Percentiles rank a stretch among this genome's conserved stretches.
Conservation (phyloP, 495 filamentous ascomycete species). For the Darksidea phi region DNA sequence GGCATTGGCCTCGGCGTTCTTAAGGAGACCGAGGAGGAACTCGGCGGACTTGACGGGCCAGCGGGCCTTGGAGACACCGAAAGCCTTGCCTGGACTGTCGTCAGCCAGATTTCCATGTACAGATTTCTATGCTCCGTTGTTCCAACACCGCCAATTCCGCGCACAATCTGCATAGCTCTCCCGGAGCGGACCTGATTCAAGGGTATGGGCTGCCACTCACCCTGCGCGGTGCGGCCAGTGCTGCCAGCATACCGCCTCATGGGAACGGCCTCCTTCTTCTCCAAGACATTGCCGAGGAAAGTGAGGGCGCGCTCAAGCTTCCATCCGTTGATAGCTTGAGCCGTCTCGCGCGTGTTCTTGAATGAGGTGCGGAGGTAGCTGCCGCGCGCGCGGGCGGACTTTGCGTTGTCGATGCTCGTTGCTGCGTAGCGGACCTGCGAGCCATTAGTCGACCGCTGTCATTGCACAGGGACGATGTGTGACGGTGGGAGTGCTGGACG, state of each 20-base stretch:
- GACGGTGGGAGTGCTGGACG: background rate
- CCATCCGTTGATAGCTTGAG: conserved; percentile 98
- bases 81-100: conserved; percentile 78
- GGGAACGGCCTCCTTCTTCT: conserved; percentile 93
- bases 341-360: conserved; percentile 99
- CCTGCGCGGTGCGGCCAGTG: conserved; percentile 91
- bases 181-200: background rate
- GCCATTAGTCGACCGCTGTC: conserved; percentile 3
- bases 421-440: conserved; percentile 91
- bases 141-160: background rate
- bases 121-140: background rate
- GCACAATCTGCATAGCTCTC: background rate
- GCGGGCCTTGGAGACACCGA: conserved; percentile 92
- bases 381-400: conserved; percentile 95
- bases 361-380: conserved; percentile 98
- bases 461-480: background rate
- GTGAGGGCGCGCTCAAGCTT: conserved; percentile 89
- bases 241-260: conserved; percentile 94
- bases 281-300: conserved; percentile 95
- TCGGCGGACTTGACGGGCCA: conserved; percentile 99
- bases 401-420: conserved; percentile 78
- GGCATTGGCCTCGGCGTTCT: conserved; percentile 99
- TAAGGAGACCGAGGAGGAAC: conserved; percentile 93
- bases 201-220: conserved; percentile 58
- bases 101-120: conserved; percentile 6